phyloP scores from a whole-genome alignment of 2,329 filamentous ascomycete genomes.

The Parastagonospora avenae region DNA sequence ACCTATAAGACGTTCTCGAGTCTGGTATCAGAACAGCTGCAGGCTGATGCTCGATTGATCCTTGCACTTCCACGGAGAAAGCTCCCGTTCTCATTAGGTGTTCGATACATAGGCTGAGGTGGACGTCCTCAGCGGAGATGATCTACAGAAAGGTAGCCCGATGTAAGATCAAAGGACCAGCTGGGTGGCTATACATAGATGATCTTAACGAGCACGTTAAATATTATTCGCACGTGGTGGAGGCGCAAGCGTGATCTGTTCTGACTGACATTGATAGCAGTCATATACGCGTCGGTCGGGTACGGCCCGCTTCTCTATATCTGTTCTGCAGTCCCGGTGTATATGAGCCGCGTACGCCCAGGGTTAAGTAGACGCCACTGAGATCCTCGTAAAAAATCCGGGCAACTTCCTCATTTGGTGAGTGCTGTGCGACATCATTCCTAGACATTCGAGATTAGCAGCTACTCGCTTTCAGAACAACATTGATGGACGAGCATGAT shows the following conservation, averaged over 20 bases:
- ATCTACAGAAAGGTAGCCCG: not conserved
- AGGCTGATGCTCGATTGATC: not conserved
- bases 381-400: no score
- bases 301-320: not conserved
- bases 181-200: slow-evolving; percentile 1
- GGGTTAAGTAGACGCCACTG: no score
- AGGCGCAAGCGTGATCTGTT: not conserved
- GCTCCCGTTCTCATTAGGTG: not conserved
- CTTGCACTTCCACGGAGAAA: not conserved
- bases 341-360: not conserved
- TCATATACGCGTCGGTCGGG: not conserved
- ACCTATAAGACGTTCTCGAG: not conserved
- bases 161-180: not conserved
- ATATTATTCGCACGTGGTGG: not conserved
- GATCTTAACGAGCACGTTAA: slow-evolving; percentile 7
- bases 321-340: not conserved
- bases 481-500: no score
- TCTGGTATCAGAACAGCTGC: not conserved
- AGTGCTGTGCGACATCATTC: no score
- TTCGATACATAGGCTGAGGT: not conserved
- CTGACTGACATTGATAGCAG: slow-evolving; percentile 1
- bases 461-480: no score
- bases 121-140: not conserved
- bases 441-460: no score
- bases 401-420: no score